Percentiles rank a stretch among this genome's conserved stretches.
phyloP scores from a whole-genome alignment of 768 basidiomycete genomes.

The Mycena crocata region DNA sequence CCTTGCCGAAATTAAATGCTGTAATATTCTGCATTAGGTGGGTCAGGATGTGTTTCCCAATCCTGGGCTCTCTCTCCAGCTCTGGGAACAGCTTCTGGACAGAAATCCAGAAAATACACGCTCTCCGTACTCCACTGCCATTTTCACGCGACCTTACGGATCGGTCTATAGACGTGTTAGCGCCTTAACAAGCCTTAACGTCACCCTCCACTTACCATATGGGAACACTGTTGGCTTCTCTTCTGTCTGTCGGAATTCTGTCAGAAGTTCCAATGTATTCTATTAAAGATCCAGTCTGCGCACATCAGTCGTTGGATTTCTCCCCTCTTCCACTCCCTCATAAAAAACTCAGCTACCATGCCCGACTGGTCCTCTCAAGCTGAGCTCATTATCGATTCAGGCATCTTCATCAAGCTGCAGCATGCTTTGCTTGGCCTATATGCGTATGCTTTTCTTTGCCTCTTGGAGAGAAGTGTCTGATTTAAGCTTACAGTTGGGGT shows the following conservation, averaged over 20 bases:
- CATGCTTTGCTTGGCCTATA: conserved; percentile 71
- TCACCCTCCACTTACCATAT: conserved; percentile 23
- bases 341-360: conserved; percentile 45
- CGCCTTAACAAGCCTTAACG: conserved; percentile 17
- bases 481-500: conserved; percentile 58
- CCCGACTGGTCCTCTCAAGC: conserved; percentile 65
- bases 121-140: background rate
- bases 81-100: background rate
- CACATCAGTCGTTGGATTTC: conserved; percentile 2
- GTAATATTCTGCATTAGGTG: no score
- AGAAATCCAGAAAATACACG: background rate
- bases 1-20: no score
- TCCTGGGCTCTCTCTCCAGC: no score
- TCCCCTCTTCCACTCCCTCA: conserved; percentile 8
- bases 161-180: conserved; percentile 14
- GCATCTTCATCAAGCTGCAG: conserved; percentile 62
- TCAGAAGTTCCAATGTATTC: background rate
- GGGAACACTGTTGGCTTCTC: conserved; percentile 19
- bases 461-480: conserved; percentile 4
- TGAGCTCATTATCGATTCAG: conserved; percentile 60
- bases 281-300: conserved; percentile 15
- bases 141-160: conserved; percentile 4
- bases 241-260: background rate
- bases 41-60: no score
- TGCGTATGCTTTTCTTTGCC: conserved; percentile 47